These are phyloP conservation scores for Austroboletus eburneus DNA, from an alignment of 768 basidiomycete genomes.

Conservation along the genomic window DNA sequence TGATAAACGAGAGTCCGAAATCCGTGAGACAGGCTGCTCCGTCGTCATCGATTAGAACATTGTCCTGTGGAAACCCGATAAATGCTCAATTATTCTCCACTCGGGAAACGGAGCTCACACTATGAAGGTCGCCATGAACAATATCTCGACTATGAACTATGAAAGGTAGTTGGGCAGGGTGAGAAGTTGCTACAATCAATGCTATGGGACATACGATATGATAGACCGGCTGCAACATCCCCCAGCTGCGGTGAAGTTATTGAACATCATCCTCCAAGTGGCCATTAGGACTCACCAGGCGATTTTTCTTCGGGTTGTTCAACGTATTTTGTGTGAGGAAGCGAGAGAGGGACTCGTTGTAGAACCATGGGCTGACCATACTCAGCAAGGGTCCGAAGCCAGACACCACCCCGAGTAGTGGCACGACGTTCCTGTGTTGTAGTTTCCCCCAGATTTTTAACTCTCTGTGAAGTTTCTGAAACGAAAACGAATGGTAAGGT, in stretches of 20 bases:
- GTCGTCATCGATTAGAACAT: slow-evolving; percentile 40
- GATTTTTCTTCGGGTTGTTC: background rate
- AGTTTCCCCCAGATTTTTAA: slow-evolving; percentile 3
- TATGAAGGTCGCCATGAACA: slow-evolving; percentile 37
- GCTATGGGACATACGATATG: slow-evolving; percentile 24
- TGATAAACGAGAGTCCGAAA: slow-evolving; percentile 38
- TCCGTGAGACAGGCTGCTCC: slow-evolving; percentile 44
- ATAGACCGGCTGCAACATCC: slow-evolving; percentile 21
- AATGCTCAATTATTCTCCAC: background rate
- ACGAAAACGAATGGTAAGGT: background rate
- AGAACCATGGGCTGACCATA: slow-evolving; percentile 33
- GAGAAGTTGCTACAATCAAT: background rate
- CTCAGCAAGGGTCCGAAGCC: slow-evolving; percentile 29
- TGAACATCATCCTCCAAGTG: no score
- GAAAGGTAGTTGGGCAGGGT: background rate
- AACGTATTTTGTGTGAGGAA: slow-evolving; percentile 13
- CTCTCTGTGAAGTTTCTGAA: slow-evolving; percentile 29
- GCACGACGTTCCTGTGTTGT: slow-evolving; percentile 26
- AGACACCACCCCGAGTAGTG: slow-evolving; percentile 26
- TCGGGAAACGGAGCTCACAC: slow-evolving; percentile 22
- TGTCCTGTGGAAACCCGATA: slow-evolving; percentile 20
- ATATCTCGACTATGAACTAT: slow-evolving; percentile 23
- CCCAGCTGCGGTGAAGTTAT: slow-evolving; percentile 9
- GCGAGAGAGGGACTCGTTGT: slow-evolving; percentile 21
- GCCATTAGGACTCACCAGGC: slow-evolving; percentile 9